phyloP scores from a whole-genome alignment of 192 early-diverging fungal species.

The Helicostylum pulchrum region DNA sequence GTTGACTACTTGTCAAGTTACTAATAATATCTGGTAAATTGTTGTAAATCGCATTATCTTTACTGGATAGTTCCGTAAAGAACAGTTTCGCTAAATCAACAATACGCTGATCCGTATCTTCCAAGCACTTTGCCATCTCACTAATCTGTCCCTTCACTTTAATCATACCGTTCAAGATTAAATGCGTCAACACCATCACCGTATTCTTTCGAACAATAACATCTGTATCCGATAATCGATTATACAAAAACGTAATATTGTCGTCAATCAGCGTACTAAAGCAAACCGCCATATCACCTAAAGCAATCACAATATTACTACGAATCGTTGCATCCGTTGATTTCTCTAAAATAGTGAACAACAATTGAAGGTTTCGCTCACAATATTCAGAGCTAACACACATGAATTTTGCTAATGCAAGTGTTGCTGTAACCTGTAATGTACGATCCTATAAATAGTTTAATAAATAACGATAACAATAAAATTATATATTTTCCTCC shows the following conservation, averaged over 20 bases:
- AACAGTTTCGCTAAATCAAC: conserved; percentile 92
- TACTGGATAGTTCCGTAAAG: conserved; percentile 92
- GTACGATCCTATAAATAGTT: conserved; percentile 56
- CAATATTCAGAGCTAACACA: conserved; percentile 95
- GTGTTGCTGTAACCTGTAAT: conserved; percentile 85
- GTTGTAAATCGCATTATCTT: conserved; percentile 99
- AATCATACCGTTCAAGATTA: conserved; percentile 98
- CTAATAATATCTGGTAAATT: conserved; percentile 98
- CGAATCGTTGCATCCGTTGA: conserved; percentile 82
- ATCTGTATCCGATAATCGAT: conserved; percentile 81
- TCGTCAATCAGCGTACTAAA: conserved; percentile 97
- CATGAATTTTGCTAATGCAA: conserved; percentile 95
- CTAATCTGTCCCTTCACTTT: conserved; percentile 98
- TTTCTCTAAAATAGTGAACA: conserved; percentile 88
- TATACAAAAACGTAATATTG: conserved; percentile 94
- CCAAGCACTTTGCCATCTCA: conserved; percentile 97
- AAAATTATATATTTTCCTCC: conserved; percentile 5
- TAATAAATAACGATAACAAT: background rate
- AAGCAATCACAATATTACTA: conserved; percentile 91
- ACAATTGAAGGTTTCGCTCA: conserved; percentile 84
- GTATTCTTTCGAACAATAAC: conserved; percentile 89
- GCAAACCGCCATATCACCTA: conserved; percentile 98
- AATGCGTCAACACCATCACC: conserved; percentile 96
- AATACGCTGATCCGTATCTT: conserved; percentile 83
- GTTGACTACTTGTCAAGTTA: conserved; percentile 70